A percentile compares a stretch with the other conserved stretches of the same genome.
These are phyloP conservation scores for Coniochaeta prunicola DNA, from an alignment of 2,329 filamentous ascomycete species.

Conservation along the genomic window DNA sequence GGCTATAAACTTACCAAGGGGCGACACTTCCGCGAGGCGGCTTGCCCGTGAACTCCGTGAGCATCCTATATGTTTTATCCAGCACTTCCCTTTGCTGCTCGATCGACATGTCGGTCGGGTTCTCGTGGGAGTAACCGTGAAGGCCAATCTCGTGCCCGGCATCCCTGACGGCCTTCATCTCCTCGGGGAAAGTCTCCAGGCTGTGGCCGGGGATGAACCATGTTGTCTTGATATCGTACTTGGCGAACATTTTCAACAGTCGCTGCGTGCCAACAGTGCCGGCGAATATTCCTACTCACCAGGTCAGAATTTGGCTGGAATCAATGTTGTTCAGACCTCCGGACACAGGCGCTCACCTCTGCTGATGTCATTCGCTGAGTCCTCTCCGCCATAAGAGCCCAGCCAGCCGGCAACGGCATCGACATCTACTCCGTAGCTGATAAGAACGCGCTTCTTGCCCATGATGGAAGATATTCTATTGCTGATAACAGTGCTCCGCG, in stretches of 20 bases:
- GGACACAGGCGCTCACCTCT: constrained; percentile 11
- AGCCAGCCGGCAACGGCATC: constrained; percentile 25
- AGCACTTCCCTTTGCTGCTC: constrained; percentile 72
- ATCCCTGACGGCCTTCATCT: constrained; percentile 34
- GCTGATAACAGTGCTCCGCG: not conserved
- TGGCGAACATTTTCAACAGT: constrained; percentile 63
- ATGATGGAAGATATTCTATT: constrained; percentile 14
- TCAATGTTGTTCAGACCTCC: not conserved
- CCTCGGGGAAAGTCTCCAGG: constrained; percentile 36
- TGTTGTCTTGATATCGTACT: constrained; percentile 62
- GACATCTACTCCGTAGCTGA: constrained; percentile 20
- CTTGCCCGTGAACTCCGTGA: constrained; percentile 66
- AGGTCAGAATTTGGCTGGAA: not conserved
- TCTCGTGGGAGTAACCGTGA: constrained; percentile 26
- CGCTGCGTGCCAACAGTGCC: constrained; percentile 59
- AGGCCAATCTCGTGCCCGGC: constrained; percentile 43
- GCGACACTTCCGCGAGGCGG: constrained; percentile 65
- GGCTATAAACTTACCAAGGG: constrained; percentile 44
- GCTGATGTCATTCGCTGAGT: constrained; percentile 22
- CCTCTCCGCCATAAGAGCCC: constrained; percentile 24
- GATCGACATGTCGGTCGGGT: constrained; percentile 48
- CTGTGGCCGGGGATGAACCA: constrained; percentile 44
- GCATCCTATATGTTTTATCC: constrained; percentile 64
- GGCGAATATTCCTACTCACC: constrained; percentile 51
- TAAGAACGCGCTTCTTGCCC: constrained; percentile 28